phyloP scores from a whole-genome alignment of 1,284 basidiomycete genomes.

The Boletus sp. region DNA sequence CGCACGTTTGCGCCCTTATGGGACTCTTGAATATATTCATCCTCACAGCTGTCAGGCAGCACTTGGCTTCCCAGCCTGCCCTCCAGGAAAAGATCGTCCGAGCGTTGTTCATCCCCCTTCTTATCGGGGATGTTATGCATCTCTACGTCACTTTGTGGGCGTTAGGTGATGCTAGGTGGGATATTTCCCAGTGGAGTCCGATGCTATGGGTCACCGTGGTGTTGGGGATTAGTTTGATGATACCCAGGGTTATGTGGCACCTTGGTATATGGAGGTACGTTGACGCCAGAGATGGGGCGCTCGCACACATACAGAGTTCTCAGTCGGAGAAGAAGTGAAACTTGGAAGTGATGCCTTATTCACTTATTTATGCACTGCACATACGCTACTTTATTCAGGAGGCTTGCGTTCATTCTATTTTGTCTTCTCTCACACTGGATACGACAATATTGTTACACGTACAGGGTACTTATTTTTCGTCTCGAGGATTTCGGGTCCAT shows the following conservation, averaged over 20 bases:
- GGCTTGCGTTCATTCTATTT: not conserved
- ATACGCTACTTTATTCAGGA: conserved; percentile 14
- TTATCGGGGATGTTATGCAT: conserved; percentile 69
- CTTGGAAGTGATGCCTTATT: conserved; percentile 28
- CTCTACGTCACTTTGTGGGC: conserved; percentile 71
- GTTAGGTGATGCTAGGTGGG: conserved; percentile 67
- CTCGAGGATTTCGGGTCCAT: conserved; percentile 3
- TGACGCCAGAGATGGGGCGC: conserved; percentile 55
- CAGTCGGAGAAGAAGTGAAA: conserved; percentile 26
- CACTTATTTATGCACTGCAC: conserved; percentile 33
- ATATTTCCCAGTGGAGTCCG: conserved; percentile 60
- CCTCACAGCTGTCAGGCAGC: conserved; percentile 58
- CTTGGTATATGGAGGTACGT: conserved; percentile 73
- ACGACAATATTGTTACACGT: not conserved
- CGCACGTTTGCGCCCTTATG: conserved; percentile 73
- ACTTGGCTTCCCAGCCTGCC: conserved; percentile 59
- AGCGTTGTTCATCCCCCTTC: conserved; percentile 65
- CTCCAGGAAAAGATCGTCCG: conserved; percentile 71
- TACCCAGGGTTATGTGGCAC: conserved; percentile 73
- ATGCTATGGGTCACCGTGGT: conserved; percentile 69
- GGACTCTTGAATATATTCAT: conserved; percentile 71
- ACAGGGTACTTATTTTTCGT: conserved; percentile 20
- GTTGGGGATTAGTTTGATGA: conserved; percentile 64
- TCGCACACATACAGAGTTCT: not conserved
- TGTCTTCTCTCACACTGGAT: not conserved